These are phyloP conservation scores for Tuber melanosporum DNA, from an alignment of 495 filamentous ascomycete species.

Conservation along the genomic window DNA sequence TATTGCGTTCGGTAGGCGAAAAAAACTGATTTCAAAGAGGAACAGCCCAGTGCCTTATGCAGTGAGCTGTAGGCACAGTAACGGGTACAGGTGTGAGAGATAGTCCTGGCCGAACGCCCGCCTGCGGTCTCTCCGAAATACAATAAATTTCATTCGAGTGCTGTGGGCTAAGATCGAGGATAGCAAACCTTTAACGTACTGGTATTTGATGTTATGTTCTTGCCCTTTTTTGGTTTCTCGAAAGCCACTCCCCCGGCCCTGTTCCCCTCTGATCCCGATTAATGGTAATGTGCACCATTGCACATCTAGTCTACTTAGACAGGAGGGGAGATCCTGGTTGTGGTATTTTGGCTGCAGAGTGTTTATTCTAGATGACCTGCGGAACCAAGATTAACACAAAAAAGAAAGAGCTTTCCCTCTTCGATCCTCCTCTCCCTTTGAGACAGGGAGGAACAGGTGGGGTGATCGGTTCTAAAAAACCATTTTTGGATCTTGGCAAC, in stretches of 20 bases:
- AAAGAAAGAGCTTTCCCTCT: conserved; percentile 15
- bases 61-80: background rate
- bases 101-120: background rate
- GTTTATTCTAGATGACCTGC: conserved; percentile 10
- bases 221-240: background rate
- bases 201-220: background rate
- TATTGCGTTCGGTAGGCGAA: background rate
- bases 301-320: background rate
- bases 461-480: background rate
- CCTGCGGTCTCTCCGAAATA: background rate
- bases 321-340: background rate
- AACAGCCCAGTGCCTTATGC: background rate
- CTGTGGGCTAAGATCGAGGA: background rate
- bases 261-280: background rate
- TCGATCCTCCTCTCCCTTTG: background rate
- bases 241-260: background rate
- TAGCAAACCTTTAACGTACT: background rate
- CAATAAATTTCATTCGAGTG: background rate
- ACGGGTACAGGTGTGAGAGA: background rate
- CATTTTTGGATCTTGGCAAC: background rate
- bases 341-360: conserved; percentile 7
- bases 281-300: background rate
- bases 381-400: conserved; percentile 4
- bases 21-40: background rate
- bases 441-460: background rate